These are phyloP conservation scores for Corinectria fuckeliana DNA, from an alignment of 2,329 filamentous ascomycete species.

Conservation along the genomic window DNA sequence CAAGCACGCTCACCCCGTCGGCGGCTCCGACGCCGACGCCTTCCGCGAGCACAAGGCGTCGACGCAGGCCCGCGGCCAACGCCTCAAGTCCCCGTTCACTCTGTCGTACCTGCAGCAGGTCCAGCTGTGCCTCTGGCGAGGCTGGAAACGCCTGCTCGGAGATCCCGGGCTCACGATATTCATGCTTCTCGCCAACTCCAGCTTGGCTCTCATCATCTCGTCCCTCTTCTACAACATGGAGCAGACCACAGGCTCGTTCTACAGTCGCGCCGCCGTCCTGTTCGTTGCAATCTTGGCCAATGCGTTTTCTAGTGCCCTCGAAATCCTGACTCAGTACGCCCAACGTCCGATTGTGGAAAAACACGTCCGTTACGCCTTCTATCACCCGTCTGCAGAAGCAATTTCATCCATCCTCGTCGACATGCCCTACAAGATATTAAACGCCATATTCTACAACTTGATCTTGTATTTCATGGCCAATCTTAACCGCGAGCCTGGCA, in stretches of 20 bases:
- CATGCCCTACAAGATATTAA: slow-evolving; percentile 51
- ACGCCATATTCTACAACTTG: slow-evolving; percentile 51
- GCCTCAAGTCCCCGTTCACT: slow-evolving; percentile 16
- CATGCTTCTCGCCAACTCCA: slow-evolving; percentile 9
- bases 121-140: slow-evolving; percentile 15
- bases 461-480: slow-evolving; percentile 58
- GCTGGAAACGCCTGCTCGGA: slow-evolving; percentile 5
- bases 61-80: slow-evolving; percentile 6
- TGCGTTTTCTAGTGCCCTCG: slow-evolving; percentile 49
- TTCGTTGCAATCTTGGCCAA: slow-evolving; percentile 64
- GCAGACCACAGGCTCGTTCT: neutral
- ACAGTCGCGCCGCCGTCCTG: slow-evolving; percentile 50
- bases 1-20: slow-evolving; percentile 10
- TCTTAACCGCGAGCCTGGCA: slow-evolving; percentile 50
- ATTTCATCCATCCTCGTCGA: slow-evolving; percentile 49
- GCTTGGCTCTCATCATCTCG: slow-evolving; percentile 5
- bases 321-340: slow-evolving; percentile 48
- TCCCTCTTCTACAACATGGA: slow-evolving; percentile 16
- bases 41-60: slow-evolving; percentile 17
- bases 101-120: slow-evolving; percentile 14
- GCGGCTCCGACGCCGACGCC: slow-evolving; percentile 8
- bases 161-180: slow-evolving; percentile 10
- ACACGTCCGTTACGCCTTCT: slow-evolving; percentile 49
- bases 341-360: slow-evolving; percentile 49
- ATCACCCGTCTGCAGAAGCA: slow-evolving; percentile 46